phyloP scores from a whole-genome alignment of 306 rosid species.

The Trifolium subterraneum region DNA sequence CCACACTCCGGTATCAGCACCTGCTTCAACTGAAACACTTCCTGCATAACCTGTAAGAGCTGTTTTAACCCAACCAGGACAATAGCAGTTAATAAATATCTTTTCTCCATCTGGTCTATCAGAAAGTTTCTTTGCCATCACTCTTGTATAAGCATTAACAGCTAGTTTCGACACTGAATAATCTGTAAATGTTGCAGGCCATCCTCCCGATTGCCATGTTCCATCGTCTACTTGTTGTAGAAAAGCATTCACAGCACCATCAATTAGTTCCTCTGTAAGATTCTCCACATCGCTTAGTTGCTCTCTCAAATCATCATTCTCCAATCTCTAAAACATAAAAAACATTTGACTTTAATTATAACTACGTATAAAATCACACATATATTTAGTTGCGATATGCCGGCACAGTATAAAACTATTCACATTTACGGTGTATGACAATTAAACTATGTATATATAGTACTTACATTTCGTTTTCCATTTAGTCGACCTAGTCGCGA shows the following conservation, averaged over 20 bases:
- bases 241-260: conserved; percentile 53
- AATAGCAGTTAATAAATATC: conserved; percentile 76
- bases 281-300: conserved; percentile 57
- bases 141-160: conserved; percentile 76
- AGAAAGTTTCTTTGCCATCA: conserved; percentile 62
- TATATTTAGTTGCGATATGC: neutral
- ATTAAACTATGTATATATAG: neutral
- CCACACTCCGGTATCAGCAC: conserved; percentile 95
- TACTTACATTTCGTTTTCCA: conserved; percentile 79
- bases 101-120: conserved; percentile 69
- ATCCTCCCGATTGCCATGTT: conserved; percentile 77
- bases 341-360: neutral
- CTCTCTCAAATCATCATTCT: conserved; percentile 61
- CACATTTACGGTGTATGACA: neutral
- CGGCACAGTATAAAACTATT: neutral
- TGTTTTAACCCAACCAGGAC: conserved; percentile 97
- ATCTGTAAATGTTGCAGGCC: conserved; percentile 82
- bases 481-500: conserved; percentile 81
- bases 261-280: conserved; percentile 68
- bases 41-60: conserved; percentile 91
- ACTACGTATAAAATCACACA: neutral
- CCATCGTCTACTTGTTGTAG: conserved; percentile 82
- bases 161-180: conserved; percentile 87
- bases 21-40: conserved; percentile 73
- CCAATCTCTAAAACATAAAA: conserved; percentile 51